A percentile compares a stretch with the other conserved stretches of the same genome.
Evolutionary conservation across 345 rosid species (phyloP).

Genomic region (Bruguiera sexangula): DNA sequence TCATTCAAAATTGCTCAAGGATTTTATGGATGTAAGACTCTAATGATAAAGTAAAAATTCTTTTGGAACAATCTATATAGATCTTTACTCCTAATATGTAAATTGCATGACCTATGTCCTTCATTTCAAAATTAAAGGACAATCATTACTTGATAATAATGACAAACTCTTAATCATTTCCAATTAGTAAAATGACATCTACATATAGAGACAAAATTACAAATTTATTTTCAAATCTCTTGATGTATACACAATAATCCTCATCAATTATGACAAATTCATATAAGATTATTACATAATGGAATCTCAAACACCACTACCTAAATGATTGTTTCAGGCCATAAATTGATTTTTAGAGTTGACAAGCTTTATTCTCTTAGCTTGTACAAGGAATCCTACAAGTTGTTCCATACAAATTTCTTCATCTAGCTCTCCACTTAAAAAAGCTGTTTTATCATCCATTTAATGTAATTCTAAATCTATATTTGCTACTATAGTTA

Average conservation of each 20-base stretch:
- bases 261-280: background rate
- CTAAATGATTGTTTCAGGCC: background rate
- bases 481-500: background rate
- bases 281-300: background rate
- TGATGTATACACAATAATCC: background rate
- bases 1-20: too few species aligned
- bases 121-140: too few species aligned
- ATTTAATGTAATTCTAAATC: background rate
- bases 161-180: too few species aligned
- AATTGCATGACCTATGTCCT: too few species aligned
- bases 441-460: background rate
- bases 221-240: too few species aligned
- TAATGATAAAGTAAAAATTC: background rate
- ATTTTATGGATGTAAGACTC: background rate
- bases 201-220: too few species aligned
- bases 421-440: background rate
- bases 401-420: background rate
- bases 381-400: background rate
- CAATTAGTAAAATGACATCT: too few species aligned
- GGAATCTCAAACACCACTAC: too few species aligned
- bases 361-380: background rate
- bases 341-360: background rate
- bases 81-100: too few species aligned
- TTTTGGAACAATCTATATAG: too few species aligned
- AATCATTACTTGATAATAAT: too few species aligned